These are phyloP conservation scores for Fagopyrum esculentum DNA, from an alignment of 148 eudicot species.

Conservation along the genomic window DNA sequence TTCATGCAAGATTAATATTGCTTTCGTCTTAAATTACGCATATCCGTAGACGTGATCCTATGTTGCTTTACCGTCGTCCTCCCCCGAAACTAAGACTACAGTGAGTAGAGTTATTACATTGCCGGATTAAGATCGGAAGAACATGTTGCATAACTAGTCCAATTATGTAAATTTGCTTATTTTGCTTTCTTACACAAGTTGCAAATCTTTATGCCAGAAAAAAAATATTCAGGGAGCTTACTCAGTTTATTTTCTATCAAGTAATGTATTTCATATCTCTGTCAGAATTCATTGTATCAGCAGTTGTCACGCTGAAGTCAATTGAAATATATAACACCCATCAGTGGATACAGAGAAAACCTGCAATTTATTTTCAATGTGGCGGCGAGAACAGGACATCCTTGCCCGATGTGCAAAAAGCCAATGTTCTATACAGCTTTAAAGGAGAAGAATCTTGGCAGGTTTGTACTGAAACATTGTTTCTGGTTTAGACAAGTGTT, in stretches of 20 bases:
- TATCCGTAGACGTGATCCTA: not conserved
- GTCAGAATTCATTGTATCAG: conserved; percentile 35
- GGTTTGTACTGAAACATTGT: conserved; percentile 24
- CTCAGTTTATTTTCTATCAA: not conserved
- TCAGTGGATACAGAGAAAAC: conserved; percentile 34
- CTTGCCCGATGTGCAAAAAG: conserved; percentile 55
- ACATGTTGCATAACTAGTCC: not conserved
- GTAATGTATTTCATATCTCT: not conserved
- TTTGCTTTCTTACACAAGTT: not conserved
- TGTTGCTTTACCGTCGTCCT: not conserved
- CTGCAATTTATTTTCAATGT: conserved; percentile 44
- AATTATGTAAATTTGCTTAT: not conserved
- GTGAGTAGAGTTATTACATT: not conserved
- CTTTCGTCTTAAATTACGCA: not conserved
- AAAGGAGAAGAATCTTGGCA: conserved; percentile 75
- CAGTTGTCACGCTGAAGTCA: conserved; percentile 44
- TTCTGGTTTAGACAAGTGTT: not conserved
- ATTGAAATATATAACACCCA: conserved; percentile 45
- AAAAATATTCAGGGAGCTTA: not conserved
- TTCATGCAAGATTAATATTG: not conserved
- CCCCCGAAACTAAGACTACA: not conserved
- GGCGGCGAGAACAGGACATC: conserved; percentile 41
- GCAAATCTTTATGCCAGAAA: not conserved
- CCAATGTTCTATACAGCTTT: conserved; percentile 28
- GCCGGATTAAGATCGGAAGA: not conserved